phyloP scores from a whole-genome alignment of 129 eudicot genomes.

The Kitagawia praeruptora region DNA sequence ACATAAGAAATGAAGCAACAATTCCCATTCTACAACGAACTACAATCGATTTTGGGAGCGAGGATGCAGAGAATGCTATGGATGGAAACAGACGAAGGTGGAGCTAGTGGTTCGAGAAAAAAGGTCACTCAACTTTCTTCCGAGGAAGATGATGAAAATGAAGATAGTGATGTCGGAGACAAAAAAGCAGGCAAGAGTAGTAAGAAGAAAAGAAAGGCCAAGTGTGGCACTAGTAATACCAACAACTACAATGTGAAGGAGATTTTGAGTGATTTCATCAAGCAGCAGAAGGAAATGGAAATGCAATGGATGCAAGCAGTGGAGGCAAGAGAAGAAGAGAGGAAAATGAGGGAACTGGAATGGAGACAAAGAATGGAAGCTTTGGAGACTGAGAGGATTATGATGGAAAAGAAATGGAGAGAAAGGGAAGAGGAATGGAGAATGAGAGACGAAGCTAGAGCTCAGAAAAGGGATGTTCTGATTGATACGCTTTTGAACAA shows the following conservation, averaged over 20 bases:
- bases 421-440: slow-evolving; percentile 65
- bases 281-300: slow-evolving; percentile 71
- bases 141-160: slow-evolving; percentile 64
- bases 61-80: slow-evolving; percentile 79
- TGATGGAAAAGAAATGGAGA: slow-evolving; percentile 53
- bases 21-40: slow-evolving; percentile 65
- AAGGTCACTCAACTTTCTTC: slow-evolving; percentile 41
- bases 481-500: slow-evolving; percentile 57
- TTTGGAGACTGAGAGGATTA: slow-evolving; percentile 51
- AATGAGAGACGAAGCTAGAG: slow-evolving; percentile 55
- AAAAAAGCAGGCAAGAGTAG: background rate
- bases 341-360: slow-evolving; percentile 56
- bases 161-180: slow-evolving; percentile 34
- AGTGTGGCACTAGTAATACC: background rate
- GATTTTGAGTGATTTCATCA: slow-evolving; percentile 67
- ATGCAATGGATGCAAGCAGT: slow-evolving; percentile 48
- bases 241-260: slow-evolving; percentile 34
- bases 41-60: slow-evolving; percentile 56
- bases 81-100: slow-evolving; percentile 57
- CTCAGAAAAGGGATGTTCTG: slow-evolving; percentile 69
- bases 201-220: slow-evolving; percentile 42
- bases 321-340: slow-evolving; percentile 71
- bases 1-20: slow-evolving; percentile 56
- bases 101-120: slow-evolving; percentile 28
- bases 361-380: slow-evolving; percentile 80